Evolutionary conservation across 139 green algal species (phyloP), one percentile per base, ranked within the genome.

Genomic region (Microglena sp.): DNA sequence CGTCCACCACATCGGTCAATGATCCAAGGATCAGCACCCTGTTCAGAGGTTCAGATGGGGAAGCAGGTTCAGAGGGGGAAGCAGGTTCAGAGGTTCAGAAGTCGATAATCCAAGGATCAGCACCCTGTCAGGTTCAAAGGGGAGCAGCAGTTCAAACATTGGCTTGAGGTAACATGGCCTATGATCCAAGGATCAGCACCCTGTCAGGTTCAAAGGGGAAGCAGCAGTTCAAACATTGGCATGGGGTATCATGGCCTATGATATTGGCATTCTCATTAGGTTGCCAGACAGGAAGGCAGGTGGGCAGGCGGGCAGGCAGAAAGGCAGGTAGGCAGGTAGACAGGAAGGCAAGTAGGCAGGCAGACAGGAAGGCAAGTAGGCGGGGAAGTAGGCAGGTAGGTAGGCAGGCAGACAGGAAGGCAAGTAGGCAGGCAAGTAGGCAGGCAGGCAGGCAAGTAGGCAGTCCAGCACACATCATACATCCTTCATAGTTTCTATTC

Each of bases 21-120:
- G 26, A 64, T 71, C 76, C 76, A 82, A 1, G 71, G 54, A 32
- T 82, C 71, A 18, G 76, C 76, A 36, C 76, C 76, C 71, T 82
- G 60, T 18, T 35, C 56, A n/a, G 28, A 63, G 24, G 56, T 8
- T 27, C 15, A 28, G 46, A n/a, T 21, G 40, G 40, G 40, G 8
- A 46, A 46, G 40, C 8, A 11, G 8, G 40, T n/a, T 46, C 40
- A 59, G 50, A 15, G 28, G 50, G n/a, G 24, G 50, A 59, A 28
- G 24, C 24, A 6, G 50, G 6, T 28, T 59, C 6, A 30, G 24
- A 8, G 50, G 24, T 59, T 11, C 40, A 50, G 40, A 11, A 18
- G 40, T 50, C 40, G 40, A 18, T 11, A 11, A 11, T 18, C 40
- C 40, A 50, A 24, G 40, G 40, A 18, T 50, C 40, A 18, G 40